Conservation (phyloP, 1,284 basidiomycete genomes). For the Ustilago hordei region DNA sequence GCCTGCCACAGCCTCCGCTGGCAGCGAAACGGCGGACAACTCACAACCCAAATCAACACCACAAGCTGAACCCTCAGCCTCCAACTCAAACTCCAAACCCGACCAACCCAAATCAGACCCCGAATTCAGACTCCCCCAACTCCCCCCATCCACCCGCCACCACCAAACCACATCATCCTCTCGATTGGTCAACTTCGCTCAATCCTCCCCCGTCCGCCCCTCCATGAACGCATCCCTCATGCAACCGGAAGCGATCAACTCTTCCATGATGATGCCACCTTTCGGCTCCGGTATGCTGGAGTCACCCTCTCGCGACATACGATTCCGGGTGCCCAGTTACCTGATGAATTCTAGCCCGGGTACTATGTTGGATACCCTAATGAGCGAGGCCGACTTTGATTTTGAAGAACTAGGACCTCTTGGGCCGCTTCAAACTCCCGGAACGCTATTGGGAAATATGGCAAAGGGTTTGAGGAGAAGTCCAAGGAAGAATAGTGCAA, state of each 20-base stretch:
- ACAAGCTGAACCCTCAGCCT: neutral
- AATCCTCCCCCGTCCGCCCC: slow-evolving; percentile 53
- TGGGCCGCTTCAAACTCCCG: slow-evolving; percentile 41
- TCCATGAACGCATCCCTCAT: slow-evolving; percentile 39
- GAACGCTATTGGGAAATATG: slow-evolving; percentile 33
- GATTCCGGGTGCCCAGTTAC: slow-evolving; percentile 59
- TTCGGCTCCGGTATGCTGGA: slow-evolving; percentile 31
- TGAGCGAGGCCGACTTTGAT: slow-evolving; percentile 63
- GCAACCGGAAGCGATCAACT: slow-evolving; percentile 33
- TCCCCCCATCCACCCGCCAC: slow-evolving; percentile 18
- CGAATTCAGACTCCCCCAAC: slow-evolving; percentile 19
- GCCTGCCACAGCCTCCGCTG: slow-evolving; percentile 1
- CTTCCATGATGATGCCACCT: slow-evolving; percentile 9
- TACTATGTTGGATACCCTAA: slow-evolving; percentile 62
- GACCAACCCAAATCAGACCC: neutral
- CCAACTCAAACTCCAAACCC: neutral
- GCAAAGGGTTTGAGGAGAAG: slow-evolving; percentile 52
- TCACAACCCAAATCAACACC: neutral
- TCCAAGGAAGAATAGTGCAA: slow-evolving; percentile 65
- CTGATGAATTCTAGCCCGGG: slow-evolving; percentile 64
- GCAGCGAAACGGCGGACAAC: neutral
- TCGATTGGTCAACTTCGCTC: slow-evolving; percentile 39
- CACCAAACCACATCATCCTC: slow-evolving; percentile 17
- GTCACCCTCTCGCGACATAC: slow-evolving; percentile 42
- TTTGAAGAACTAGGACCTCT: slow-evolving; percentile 54